Evolutionary conservation across 225 moss, liverwort and hornwort species (phyloP), one percentile per base, ranked within the genome.

Genomic region (Marchantia polymorpha): DNA sequence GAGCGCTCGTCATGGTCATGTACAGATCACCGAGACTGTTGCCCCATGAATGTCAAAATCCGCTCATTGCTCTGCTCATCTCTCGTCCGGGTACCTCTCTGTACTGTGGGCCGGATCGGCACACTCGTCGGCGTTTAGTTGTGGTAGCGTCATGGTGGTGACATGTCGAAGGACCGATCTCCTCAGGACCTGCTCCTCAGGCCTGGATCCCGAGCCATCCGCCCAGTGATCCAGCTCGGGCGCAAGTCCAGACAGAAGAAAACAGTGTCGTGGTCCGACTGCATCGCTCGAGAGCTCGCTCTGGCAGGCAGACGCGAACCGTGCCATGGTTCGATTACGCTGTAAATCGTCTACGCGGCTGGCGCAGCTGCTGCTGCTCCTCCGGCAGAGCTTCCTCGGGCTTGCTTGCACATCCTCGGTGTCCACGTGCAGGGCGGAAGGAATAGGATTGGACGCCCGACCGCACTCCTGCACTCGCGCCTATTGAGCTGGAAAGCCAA

Each of bases 391-490:
- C 74, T 74, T 30, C 22, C 53, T 53, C 27, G 10, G 16, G 7
- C 20, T 19, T 23, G 7, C 20, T 19, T 23, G 23, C 1, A 75
- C 55, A 39, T 75, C 75, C 75, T 55, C 75, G 75, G 75, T 75
- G 75, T 75, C 75, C 75, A 75, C 75, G 75, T 75, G 55, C 75
- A 14, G 6, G 55, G 16, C 9, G 10, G 29, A 27, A 59, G 20
- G 13, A 53, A 55, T 16, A 29, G 52, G 75, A 46, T 47, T 72
- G 72, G 72, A 72, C 15, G 50, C 50, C 72, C 72, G 72, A 72
- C 72, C 72, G 50, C 49, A 72, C 22, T 72, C 72, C 72, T 25
- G 12, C 72, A n/a, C 72, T 51, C n/a, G 50, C 72, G 72, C 72
- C 51, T 52, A 22, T n/a, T 46, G 22, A 22, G 49, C 70, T 70